A percentile compares a stretch with the other conserved stretches of the same genome.
phyloP scores from a whole-genome alignment of 192 early-diverging fungal species.

The Chytriomyces sp. region DNA sequence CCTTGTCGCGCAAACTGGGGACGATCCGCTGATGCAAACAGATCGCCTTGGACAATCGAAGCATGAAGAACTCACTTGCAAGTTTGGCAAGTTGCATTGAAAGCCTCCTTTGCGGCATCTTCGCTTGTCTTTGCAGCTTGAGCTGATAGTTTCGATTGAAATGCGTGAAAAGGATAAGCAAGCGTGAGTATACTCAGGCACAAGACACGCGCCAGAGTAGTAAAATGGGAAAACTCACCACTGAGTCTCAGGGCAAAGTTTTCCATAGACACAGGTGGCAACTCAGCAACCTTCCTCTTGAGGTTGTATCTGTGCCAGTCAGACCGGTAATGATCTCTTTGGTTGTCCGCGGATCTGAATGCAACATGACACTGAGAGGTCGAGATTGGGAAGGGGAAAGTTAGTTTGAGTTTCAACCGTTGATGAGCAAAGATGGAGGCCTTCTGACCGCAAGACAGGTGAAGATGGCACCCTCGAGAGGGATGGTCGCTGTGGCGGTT shows the following conservation, averaged over 20 bases:
- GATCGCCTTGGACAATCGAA: not conserved
- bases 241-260: constrained; percentile 79
- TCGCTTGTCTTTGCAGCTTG: constrained; percentile 29
- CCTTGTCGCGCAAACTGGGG: not conserved
- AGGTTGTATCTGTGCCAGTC: constrained; percentile 99
- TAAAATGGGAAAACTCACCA: constrained; percentile 13
- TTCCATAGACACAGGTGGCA: constrained; percentile 83
- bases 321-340: constrained; percentile 89
- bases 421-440: not conserved
- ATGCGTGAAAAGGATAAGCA: not conserved
- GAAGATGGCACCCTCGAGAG: constrained; percentile 35
- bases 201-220: not conserved
- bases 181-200: not conserved
- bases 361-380: constrained; percentile 80
- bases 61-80: constrained; percentile 27
- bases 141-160: not conserved
- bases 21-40: too few relatives aligned
- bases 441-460: constrained; percentile 52
- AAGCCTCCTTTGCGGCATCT: constrained; percentile 25
- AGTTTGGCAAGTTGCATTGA: constrained; percentile 21
- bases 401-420: not conserved
- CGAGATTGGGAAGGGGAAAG: not conserved
- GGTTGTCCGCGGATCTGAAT: constrained; percentile 85
- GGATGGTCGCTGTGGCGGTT: constrained; percentile 14
- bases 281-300: constrained; percentile 92